These are phyloP conservation scores for Peterozyma toletana DNA, from an alignment of 805 yeast genomes.

Conservation along the genomic window DNA sequence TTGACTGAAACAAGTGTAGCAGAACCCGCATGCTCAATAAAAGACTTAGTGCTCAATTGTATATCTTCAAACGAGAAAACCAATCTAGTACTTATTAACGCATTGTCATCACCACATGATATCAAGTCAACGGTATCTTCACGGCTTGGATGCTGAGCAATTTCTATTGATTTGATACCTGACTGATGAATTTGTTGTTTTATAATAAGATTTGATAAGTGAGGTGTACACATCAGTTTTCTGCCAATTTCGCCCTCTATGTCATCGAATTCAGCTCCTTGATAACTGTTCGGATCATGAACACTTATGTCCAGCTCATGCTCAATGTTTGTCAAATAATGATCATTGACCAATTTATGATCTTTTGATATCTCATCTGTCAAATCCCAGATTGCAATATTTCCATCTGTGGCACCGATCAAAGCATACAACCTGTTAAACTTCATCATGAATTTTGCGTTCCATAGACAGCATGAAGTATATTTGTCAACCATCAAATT, in stretches of 20 bases:
- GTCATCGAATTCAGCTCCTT: slow-evolving; percentile 1
- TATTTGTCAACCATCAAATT: slow-evolving; percentile 45
- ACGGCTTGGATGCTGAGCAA: slow-evolving; percentile 7
- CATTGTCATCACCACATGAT: slow-evolving; percentile 95
- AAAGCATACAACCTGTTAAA: slow-evolving; percentile 29
- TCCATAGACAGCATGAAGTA: slow-evolving; percentile 70
- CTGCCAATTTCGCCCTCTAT: slow-evolving; percentile 5
- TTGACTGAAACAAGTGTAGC: slow-evolving; percentile 75
- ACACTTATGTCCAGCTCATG: background rate
- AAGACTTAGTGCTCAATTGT: slow-evolving; percentile 22
- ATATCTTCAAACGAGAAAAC: slow-evolving; percentile 18
- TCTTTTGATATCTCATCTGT: slow-evolving; percentile 13
- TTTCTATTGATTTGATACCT: slow-evolving; percentile 62
- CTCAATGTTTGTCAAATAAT: background rate
- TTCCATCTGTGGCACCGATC: slow-evolving; percentile 81
- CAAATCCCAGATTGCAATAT: slow-evolving; percentile 54
- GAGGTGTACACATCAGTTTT: background rate
- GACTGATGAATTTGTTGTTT: slow-evolving; percentile 71
- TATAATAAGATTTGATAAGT: slow-evolving; percentile 22
- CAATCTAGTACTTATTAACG: slow-evolving; percentile 38
- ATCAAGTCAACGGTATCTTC: slow-evolving; percentile 25
- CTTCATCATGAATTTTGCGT: slow-evolving; percentile 38
- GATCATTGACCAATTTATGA: background rate
- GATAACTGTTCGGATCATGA: background rate
- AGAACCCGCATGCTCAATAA: slow-evolving; percentile 62